Conservation (phyloP, 306 rosid genomes). For the Mimosa bimucronata region DNA sequence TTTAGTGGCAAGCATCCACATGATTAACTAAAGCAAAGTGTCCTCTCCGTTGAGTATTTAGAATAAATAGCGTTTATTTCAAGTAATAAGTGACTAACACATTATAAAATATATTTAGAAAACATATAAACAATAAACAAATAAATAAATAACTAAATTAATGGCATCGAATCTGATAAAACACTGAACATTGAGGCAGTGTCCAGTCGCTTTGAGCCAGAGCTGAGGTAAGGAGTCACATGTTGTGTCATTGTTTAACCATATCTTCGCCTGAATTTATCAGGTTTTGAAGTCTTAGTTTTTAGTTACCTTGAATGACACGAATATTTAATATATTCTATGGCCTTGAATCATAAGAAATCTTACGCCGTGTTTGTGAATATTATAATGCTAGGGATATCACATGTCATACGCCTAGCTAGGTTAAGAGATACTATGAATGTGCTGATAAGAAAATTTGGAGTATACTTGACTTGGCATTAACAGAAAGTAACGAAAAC, state of each 20-base stretch:
- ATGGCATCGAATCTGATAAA: not conserved
- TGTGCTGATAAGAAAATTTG: not conserved
- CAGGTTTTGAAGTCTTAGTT: not conserved
- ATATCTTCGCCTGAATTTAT: not conserved
- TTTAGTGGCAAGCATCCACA: not conserved
- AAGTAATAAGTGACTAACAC: not conserved
- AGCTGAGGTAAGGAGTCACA: not conserved
- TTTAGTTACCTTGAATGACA: not conserved
- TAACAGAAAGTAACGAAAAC: not conserved
- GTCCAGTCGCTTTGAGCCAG: constrained; percentile 7
- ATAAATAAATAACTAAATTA: not conserved
- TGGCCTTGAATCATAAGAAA: not conserved
- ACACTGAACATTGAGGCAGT: not conserved
- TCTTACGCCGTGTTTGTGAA: not conserved
- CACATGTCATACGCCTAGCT: not conserved
- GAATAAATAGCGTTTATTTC: not conserved
- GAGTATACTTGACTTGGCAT: not conserved
- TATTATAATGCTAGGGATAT: not conserved
- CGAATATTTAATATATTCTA: not conserved
- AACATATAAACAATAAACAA: not conserved
- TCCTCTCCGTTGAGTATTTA: not conserved
- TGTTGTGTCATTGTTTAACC: not conserved
- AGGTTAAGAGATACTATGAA: not conserved
- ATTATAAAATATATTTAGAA: not conserved
- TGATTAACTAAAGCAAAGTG: not conserved